phyloP scores from a whole-genome alignment of 805 yeast species.

The Candida dajiaensis region DNA sequence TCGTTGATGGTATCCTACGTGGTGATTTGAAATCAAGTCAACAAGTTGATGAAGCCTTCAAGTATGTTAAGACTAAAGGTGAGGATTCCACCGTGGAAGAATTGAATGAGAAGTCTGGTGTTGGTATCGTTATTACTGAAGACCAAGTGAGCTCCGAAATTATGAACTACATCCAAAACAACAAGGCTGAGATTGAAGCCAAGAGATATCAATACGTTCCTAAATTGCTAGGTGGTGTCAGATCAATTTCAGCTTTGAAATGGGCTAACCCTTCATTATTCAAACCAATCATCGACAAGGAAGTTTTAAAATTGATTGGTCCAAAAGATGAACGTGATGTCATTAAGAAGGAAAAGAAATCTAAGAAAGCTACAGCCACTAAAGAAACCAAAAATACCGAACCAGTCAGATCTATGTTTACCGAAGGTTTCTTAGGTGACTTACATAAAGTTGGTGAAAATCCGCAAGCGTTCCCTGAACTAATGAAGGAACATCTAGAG shows the following conservation, averaged over 20 bases:
- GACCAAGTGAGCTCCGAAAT: slow-evolving; percentile 60
- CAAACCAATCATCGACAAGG: slow-evolving; percentile 81
- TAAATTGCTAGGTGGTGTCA: slow-evolving; percentile 67
- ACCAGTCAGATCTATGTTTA: slow-evolving; percentile 68
- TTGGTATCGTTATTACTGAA: slow-evolving; percentile 67
- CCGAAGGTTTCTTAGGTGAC: slow-evolving; percentile 93
- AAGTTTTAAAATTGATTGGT: slow-evolving; percentile 68
- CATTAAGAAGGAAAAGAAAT: slow-evolving; percentile 69
- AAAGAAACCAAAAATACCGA: slow-evolving; percentile 18
- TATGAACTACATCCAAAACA: slow-evolving; percentile 48
- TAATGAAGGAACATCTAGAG: slow-evolving; percentile 73
- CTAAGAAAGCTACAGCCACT: slow-evolving; percentile 31
- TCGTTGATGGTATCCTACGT: slow-evolving; percentile 57
- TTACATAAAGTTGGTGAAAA: slow-evolving; percentile 94
- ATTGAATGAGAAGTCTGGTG: slow-evolving; percentile 68
- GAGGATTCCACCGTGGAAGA: slow-evolving; percentile 40
- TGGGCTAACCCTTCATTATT: slow-evolving; percentile 90
- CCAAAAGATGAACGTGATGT: slow-evolving; percentile 96
- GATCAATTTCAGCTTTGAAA: slow-evolving; percentile 66
- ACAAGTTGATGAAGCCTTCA: slow-evolving; percentile 77
- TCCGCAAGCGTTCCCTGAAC: slow-evolving; percentile 83
- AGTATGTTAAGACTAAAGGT: slow-evolving; percentile 56
- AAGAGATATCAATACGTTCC: slow-evolving; percentile 81
- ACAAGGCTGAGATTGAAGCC: slow-evolving; percentile 54
- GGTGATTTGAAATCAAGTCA: slow-evolving; percentile 59